phyloP scores from a whole-genome alignment of 2,329 filamentous ascomycete genomes.

The Trichoderma polysporum region DNA sequence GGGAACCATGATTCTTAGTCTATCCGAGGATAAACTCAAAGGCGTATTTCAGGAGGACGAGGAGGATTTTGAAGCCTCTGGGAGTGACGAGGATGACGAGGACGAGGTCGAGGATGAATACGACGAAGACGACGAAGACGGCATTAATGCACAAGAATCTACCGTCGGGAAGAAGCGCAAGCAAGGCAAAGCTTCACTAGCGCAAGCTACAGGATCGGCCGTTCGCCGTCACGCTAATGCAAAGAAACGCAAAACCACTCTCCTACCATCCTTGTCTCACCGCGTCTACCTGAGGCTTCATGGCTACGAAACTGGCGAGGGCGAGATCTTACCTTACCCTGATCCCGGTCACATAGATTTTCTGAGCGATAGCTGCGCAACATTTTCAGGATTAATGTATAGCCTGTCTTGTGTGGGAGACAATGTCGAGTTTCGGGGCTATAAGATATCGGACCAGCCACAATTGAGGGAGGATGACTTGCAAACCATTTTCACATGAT shows the following conservation, averaged over 20 bases:
- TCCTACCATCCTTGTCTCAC: background rate
- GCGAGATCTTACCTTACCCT: background rate
- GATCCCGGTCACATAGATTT: background rate
- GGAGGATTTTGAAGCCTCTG: background rate
- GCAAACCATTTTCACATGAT: background rate
- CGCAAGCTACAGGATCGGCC: background rate
- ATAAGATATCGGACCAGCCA: background rate
- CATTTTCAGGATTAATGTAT: background rate
- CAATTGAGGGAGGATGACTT: background rate
- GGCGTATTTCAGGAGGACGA: background rate
- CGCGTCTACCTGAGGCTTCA: background rate
- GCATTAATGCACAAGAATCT: background rate
- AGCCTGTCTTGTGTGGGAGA: background rate
- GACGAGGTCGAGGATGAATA: background rate
- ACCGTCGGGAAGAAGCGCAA: background rate
- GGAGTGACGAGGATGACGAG: background rate
- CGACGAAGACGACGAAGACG: background rate
- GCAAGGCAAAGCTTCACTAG: background rate
- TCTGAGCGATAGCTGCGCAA: background rate
- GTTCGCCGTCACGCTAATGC: background rate
- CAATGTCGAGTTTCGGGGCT: background rate
- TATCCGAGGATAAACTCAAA: background rate
- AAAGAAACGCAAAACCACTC: background rate
- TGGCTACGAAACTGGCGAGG: background rate
- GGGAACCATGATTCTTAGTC: constrained; percentile 1